phyloP scores from a whole-genome alignment of 805 yeast genomes.

The Trichomonascus vanleenenianus region DNA sequence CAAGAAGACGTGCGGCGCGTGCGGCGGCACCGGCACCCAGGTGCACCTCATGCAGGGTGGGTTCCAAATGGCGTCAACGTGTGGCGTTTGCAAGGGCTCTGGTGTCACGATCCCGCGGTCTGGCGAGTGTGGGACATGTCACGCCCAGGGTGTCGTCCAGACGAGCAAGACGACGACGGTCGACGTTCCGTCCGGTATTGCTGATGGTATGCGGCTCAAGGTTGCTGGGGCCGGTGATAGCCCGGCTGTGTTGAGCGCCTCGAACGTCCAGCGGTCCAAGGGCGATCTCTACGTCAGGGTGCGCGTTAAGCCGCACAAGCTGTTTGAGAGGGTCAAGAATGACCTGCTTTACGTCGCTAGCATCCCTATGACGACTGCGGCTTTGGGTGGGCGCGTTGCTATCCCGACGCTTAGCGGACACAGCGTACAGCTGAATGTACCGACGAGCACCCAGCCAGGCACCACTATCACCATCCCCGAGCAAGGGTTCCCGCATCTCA shows the following conservation, averaged over 20 bases:
- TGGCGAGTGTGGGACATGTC: slow-evolving; percentile 74
- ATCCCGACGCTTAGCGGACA: slow-evolving; percentile 72
- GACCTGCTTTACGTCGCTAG: slow-evolving; percentile 59
- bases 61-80: slow-evolving; percentile 93
- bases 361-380: slow-evolving; percentile 91
- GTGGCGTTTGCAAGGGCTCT: slow-evolving; percentile 78
- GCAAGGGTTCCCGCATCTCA: slow-evolving; percentile 72
- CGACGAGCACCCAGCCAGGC: slow-evolving; percentile 79
- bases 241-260: slow-evolving; percentile 68
- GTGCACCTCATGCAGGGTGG: slow-evolving; percentile 85
- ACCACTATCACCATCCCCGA: slow-evolving; percentile 68
- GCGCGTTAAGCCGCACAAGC: slow-evolving; percentile 65
- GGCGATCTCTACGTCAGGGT: slow-evolving; percentile 88
- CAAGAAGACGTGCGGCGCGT: slow-evolving; percentile 71
- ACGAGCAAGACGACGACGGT: slow-evolving; percentile 63
- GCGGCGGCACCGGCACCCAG: slow-evolving; percentile 91
- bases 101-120: slow-evolving; percentile 67
- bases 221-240: slow-evolving; percentile 87
- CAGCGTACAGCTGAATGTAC: slow-evolving; percentile 75
- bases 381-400: slow-evolving; percentile 83
- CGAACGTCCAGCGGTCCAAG: slow-evolving; percentile 57
- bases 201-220: slow-evolving; percentile 78
- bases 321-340: slow-evolving; percentile 57
- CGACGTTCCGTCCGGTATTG: slow-evolving; percentile 82
- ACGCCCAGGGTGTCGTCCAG: slow-evolving; percentile 80